These are phyloP conservation scores for Phaffomyces antillensis DNA, from an alignment of 805 yeast genomes.

Conservation along the genomic window DNA sequence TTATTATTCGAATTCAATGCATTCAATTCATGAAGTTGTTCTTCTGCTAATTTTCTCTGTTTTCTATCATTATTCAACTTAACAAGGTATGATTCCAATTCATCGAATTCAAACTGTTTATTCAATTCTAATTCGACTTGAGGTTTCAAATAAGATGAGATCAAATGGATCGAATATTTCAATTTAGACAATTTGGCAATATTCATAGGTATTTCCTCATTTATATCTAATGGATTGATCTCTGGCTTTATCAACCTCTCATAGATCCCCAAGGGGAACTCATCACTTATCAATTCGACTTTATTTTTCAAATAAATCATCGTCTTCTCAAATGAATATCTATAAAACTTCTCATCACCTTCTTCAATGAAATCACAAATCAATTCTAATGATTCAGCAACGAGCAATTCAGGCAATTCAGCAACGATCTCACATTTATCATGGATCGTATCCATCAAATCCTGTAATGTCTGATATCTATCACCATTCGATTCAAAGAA, in stretches of 20 bases:
- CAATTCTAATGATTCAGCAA: constrained; percentile 18
- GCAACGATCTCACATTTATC: constrained; percentile 8
- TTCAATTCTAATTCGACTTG: constrained; percentile 17
- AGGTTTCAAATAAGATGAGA: constrained; percentile 37
- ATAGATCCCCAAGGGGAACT: constrained; percentile 33
- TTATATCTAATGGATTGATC: constrained; percentile 24
- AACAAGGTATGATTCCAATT: constrained; percentile 24
- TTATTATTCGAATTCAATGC: constrained; percentile 15
- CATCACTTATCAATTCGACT: constrained; percentile 26
- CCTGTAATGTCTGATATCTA: constrained; percentile 34
- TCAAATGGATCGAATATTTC: constrained; percentile 38
- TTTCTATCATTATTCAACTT: constrained; percentile 13
- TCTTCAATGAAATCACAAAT: constrained; percentile 36
- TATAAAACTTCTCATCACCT: constrained; percentile 38
- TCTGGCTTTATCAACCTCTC: constrained; percentile 19
- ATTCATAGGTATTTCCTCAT: constrained; percentile 27
- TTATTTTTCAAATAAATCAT: constrained; percentile 31
- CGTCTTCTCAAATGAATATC: constrained; percentile 34
- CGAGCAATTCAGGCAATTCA: constrained; percentile 11
- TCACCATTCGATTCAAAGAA: constrained; percentile 23
- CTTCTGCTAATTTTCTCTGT: constrained; percentile 25
- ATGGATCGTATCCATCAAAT: constrained; percentile 33
- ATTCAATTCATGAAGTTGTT: constrained; percentile 25
- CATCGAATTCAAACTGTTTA: constrained; percentile 26
- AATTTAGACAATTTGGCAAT: constrained; percentile 30